Evolutionary conservation across 2,329 filamentous ascomycete genomes (phyloP).

Genomic region (Claviceps pazoutovae): DNA sequence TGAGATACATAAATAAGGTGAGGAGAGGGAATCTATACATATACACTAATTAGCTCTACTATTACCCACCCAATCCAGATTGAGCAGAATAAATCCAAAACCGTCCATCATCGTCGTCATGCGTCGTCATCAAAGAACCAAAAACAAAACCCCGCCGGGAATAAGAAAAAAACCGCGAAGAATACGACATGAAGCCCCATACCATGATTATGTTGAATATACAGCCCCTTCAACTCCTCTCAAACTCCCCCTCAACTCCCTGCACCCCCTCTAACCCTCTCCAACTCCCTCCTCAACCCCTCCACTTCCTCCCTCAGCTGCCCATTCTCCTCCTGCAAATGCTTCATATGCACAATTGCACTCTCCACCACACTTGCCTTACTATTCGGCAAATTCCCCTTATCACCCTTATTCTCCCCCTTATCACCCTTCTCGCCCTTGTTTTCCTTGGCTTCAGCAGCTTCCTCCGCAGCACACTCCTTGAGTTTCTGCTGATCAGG

Average conservation of each 20-base stretch:
- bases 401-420: conserved; percentile 18
- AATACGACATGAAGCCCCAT: too few species aligned
- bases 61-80: background rate
- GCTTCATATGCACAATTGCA: conserved; percentile 89
- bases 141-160: background rate
- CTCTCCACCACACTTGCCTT: conserved; percentile 97
- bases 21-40: background rate
- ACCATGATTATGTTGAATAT: too few species aligned
- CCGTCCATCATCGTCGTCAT: background rate
- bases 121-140: background rate
- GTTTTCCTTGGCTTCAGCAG: conserved; percentile 21
- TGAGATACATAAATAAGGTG: background rate
- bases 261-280: conserved; percentile 8
- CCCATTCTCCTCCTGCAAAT: conserved; percentile 60
- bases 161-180: background rate
- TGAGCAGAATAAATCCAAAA: background rate
- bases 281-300: conserved; percentile 18
- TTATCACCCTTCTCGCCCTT: conserved; percentile 27
- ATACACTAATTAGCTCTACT: background rate
- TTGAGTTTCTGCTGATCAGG: conserved; percentile 39
- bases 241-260: background rate
- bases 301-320: conserved; percentile 49
- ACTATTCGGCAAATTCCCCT: conserved; percentile 52
- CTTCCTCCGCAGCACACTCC: conserved; percentile 9
- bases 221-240: too few species aligned